Base-by-base conservation (phyloP, 352 stramenopile genomes). In the Pythium periplocum region DNA sequence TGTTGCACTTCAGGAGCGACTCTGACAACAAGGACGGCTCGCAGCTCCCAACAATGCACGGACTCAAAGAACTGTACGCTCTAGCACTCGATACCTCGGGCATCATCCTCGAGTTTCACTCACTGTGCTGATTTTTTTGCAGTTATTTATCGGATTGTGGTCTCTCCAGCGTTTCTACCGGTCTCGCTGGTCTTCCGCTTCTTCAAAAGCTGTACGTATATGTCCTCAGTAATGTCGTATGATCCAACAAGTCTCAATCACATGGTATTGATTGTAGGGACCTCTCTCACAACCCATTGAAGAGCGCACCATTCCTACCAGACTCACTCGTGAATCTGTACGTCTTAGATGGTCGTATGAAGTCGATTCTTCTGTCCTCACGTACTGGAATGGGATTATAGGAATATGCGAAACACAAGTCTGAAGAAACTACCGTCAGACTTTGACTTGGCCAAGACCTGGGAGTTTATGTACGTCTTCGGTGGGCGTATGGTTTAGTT, bases 401-500 rank as follows among this genome's bases (percentile, higher is more conserved):
- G 59, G 41, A 59, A 59, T 31, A 45, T 68, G 6, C 53, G 54
- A 17, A 68, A 50, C 36, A 62, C 53, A 49, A 59, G 41, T 33
- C 30, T 68, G 35, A 40, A 44, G 11, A 55, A 30, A 30, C 12
- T 68, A n/a, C 60, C 60, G 3, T 41, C 45, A 4, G 60, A 60
- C 35, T 62, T 68, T 39, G 48, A 46, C 32, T 56, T 62, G 32
- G 53, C 57, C n/a, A 68, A 68, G 47, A 62, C 45, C 0, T 68
- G 60, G 60, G 45, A 59, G 32, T 34, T 57, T 26, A 50, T 68
- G 60, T 62, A 59, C 31, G 60, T 60, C 12, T 42, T 12, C 38
- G 0, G 38, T 12, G 12, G 38, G 7, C 38, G 12, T 12, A 8
- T 42, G 38, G 12, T 12, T 12, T 42, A 42, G 12, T 42, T 8